These are phyloP conservation scores for Vishniacozyma victoriae DNA, from an alignment of 768 basidiomycete species.

Conservation along the genomic window DNA sequence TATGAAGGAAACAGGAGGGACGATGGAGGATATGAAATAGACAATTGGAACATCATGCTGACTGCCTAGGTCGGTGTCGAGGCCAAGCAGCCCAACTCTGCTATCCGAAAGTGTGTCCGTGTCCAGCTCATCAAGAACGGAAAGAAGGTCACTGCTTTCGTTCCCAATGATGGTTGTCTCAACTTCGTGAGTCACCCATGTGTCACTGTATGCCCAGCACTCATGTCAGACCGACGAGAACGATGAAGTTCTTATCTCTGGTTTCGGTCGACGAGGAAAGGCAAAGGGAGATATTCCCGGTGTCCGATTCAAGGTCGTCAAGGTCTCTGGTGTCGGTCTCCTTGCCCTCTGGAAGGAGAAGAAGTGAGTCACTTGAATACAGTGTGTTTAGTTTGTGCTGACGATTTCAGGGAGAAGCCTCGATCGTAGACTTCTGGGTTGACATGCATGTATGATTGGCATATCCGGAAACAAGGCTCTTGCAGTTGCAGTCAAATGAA, in stretches of 20 bases:
- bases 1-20: background rate
- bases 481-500: too few relatives aligned
- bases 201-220: background rate
- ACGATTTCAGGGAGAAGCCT: slow-evolving; percentile 41
- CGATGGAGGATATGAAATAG: background rate
- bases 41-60: background rate
- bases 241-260: slow-evolving; percentile 98
- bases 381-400: background rate
- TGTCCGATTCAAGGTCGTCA: slow-evolving; percentile 99
- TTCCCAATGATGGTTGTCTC: slow-evolving; percentile 56
- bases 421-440: slow-evolving; percentile 23
- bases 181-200: slow-evolving; percentile 35
- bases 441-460: slow-evolving; percentile 32
- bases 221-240: slow-evolving; percentile 75
- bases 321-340: slow-evolving; percentile 98
- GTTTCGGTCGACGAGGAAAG: slow-evolving; percentile 99
- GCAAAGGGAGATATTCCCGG: slow-evolving; percentile 99
- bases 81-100: slow-evolving; percentile 99
- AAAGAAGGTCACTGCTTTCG: slow-evolving; percentile 99
- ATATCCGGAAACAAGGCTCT: too few relatives aligned
- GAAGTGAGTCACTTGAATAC: slow-evolving; percentile 55
- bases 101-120: slow-evolving; percentile 99
- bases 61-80: slow-evolving; percentile 75
- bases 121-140: slow-evolving; percentile 99
- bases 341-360: slow-evolving; percentile 99